Evolutionary conservation across 2,329 filamentous ascomycete species (phyloP).

Genomic region (Colletotrichum orbiculare): DNA sequence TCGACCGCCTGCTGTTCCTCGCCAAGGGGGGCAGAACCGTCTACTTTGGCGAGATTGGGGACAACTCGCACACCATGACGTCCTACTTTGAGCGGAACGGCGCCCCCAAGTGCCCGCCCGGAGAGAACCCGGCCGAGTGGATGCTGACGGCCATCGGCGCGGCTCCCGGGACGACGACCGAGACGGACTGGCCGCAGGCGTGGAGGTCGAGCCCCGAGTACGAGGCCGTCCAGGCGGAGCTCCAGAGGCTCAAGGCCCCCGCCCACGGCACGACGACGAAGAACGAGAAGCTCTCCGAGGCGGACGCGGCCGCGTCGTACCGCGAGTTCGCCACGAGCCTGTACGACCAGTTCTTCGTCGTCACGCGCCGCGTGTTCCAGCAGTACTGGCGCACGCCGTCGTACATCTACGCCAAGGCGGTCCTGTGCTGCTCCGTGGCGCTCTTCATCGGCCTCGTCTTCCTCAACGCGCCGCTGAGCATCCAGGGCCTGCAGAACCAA

Average conservation of each 20-base stretch:
- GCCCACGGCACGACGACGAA: background rate
- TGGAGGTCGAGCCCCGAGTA: constrained; percentile 58
- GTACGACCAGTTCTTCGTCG: constrained; percentile 59
- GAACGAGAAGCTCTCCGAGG: background rate
- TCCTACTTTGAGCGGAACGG: constrained; percentile 65
- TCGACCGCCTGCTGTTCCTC: constrained; percentile 38
- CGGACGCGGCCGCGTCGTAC: background rate
- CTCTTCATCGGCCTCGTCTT: constrained; percentile 76
- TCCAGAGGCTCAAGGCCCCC: constrained; percentile 38
- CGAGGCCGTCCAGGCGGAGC: constrained; percentile 33
- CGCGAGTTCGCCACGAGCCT: constrained; percentile 72
- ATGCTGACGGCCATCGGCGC: constrained; percentile 47
- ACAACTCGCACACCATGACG: constrained; percentile 58
- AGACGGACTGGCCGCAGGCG: constrained; percentile 59
- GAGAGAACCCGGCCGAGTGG: constrained; percentile 65
- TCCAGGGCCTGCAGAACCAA: constrained; percentile 73
- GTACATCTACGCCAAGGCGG: constrained; percentile 79
- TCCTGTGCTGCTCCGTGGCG: constrained; percentile 56
- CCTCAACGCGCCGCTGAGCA: constrained; percentile 64
- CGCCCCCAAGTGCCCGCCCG: constrained; percentile 56
- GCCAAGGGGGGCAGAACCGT: constrained; percentile 51
- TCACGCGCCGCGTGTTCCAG: constrained; percentile 70
- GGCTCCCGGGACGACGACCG: constrained; percentile 57
- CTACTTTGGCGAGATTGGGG: constrained; percentile 65
- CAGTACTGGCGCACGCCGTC: constrained; percentile 83